Evolutionary conservation across 148 eudicot species (phyloP).

Genomic region (Cornus florida): DNA sequence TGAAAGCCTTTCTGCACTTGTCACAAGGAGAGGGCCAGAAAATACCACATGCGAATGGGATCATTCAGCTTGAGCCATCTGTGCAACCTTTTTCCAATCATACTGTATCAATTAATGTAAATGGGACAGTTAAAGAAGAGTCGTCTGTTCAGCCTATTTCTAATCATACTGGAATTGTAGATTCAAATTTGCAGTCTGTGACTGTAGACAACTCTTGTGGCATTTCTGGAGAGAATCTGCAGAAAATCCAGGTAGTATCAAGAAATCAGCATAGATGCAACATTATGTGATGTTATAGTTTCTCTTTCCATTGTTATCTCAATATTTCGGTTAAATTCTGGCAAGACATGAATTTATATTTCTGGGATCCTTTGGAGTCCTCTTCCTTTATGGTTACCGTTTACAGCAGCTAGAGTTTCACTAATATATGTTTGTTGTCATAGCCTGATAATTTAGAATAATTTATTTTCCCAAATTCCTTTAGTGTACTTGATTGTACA

Average conservation of each 20-base stretch:
- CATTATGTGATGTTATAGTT: neutral
- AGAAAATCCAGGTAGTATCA: slow-evolving; percentile 64
- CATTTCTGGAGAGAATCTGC: slow-evolving; percentile 53
- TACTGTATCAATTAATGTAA: slow-evolving; percentile 34
- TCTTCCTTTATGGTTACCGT: neutral
- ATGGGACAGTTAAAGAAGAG: slow-evolving; percentile 29
- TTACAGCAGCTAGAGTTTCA: too few species aligned
- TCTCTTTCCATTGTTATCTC: neutral
- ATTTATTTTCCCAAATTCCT: neutral
- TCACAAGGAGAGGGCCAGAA: slow-evolving; percentile 43
- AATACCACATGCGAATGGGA: slow-evolving; percentile 46
- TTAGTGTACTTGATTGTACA: neutral
- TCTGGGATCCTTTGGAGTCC: neutral
- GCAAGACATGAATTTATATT: neutral
- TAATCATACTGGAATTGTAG: slow-evolving; percentile 24
- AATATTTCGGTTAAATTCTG: neutral
- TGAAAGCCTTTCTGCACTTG: slow-evolving; percentile 66
- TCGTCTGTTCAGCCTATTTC: slow-evolving; percentile 27
- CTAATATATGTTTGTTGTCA: neutral
- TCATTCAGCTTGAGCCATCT: slow-evolving; percentile 26
- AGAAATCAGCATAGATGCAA: neutral
- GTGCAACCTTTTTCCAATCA: slow-evolving; percentile 27
- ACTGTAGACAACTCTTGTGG: slow-evolving; percentile 25
- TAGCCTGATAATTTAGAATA: neutral
- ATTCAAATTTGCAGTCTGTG: slow-evolving; percentile 29